Base-by-base conservation (phyloP, 108 stramenopile genomes). In the Cyclotella atomus region DNA sequence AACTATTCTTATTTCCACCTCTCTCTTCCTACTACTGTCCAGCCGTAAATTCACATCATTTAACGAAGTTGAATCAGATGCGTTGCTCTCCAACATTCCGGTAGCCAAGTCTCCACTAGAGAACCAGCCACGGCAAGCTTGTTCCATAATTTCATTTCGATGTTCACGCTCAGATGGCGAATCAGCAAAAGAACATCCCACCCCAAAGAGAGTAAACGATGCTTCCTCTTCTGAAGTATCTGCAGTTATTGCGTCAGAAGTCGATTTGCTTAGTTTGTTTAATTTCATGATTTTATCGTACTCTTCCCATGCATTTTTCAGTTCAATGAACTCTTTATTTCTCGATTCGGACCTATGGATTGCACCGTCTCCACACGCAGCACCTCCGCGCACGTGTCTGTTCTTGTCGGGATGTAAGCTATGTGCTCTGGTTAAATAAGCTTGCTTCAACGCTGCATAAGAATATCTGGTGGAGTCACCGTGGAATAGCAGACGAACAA, bases 61-160 rank as follows among this genome's bases (percentile, higher is more conserved):
- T n/a, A n/a, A n/a, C n/a, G n/a, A n/a, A n/a, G n/a, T n/a, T n/a
- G n/a, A n/a, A n/a, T 19, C 47, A 49, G 19, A 4, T 19, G n/a
- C 47, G 3, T 23, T 23, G 20, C 3, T 21, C 52, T 52, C 21
- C 2, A 1, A n/a, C 9, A n/a, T 23, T 2, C 32, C 28, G 5
- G 61, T 21, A 4, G 59, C 1, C 41, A 92, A 50, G 12, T 70
- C 45, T 15, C 89, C 94, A 28, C 84, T 73, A 15, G 88, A 79
- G 59, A 95, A 88, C 91, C 91, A 95, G n/a, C 94, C 94, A 24
- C 88, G 70, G 45, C 89, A 88, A 1, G 94, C 94, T 73, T 92
- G 89, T 41, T 95, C 94, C 65, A 74, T 95, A 8, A 95, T 92
- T 77, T 92, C 87, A 53, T 47, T 53, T 5, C 94, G 53, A 14